Percentiles rank a stretch among this genome's conserved stretches.
phyloP scores from a whole-genome alignment of 2,329 filamentous ascomycete species.

The Pseudocercospora crystallina region DNA sequence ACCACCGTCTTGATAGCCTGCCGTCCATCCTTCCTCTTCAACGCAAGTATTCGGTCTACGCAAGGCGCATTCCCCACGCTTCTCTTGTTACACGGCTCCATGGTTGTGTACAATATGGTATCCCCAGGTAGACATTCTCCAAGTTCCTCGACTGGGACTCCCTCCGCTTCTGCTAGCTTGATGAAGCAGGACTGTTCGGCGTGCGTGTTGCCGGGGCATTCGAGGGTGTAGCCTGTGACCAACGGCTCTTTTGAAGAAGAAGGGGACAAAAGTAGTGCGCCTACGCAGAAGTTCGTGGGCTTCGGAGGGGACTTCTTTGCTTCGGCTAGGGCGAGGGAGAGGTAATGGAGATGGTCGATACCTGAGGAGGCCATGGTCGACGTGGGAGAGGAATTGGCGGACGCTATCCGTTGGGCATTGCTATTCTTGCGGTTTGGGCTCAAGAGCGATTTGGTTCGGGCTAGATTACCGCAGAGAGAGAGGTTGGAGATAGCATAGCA shows the following conservation, averaged over 20 bases:
- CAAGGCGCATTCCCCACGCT: conserved; percentile 75
- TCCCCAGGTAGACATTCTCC: conserved; percentile 52
- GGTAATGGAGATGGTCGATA: conserved; percentile 44
- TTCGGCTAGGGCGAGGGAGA: conserved; percentile 72
- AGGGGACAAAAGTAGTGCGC: conserved; percentile 66
- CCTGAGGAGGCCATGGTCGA: not conserved
- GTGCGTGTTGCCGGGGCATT: conserved; percentile 89
- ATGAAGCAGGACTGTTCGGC: conserved; percentile 89
- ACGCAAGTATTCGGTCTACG: conserved; percentile 70
- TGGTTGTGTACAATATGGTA: conserved; percentile 80
- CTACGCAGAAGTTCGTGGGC: conserved; percentile 90
- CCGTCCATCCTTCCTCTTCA: conserved; percentile 48
- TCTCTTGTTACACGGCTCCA: conserved; percentile 78
- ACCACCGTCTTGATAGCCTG: conserved; percentile 73
- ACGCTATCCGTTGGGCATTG: too few species aligned
- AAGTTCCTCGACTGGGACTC: conserved; percentile 55
- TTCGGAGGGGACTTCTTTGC: conserved; percentile 79
- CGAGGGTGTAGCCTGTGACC: conserved; percentile 84
- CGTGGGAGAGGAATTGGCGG: not conserved
- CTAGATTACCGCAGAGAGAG: too few species aligned
- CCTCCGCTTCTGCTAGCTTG: conserved; percentile 57
- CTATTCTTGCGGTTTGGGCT: too few species aligned
- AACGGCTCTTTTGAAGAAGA: conserved; percentile 55
- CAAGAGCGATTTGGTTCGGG: too few species aligned
- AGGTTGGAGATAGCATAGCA: too few species aligned